A percentile compares a stretch with the other conserved stretches of the same genome.
Evolutionary conservation across 2,329 filamentous ascomycete species (phyloP).

Genomic region (Coniochaeta ligniaria): DNA sequence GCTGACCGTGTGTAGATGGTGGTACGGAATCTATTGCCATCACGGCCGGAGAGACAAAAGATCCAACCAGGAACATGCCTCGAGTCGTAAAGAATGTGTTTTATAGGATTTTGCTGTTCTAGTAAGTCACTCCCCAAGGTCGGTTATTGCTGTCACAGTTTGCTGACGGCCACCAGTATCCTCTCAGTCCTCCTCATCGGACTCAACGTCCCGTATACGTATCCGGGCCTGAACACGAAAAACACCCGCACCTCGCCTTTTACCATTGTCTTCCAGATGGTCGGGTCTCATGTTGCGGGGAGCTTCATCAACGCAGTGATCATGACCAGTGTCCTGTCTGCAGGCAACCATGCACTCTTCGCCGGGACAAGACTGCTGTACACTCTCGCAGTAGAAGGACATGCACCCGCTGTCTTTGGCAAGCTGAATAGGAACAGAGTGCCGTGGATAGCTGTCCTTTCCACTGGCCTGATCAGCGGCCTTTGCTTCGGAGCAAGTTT

Average conservation of each 20-base stretch:
- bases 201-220: slow-evolving; percentile 52
- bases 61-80: slow-evolving; percentile 53
- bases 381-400: slow-evolving; percentile 42
- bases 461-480: slow-evolving; percentile 44
- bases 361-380: slow-evolving; percentile 51
- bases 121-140: slow-evolving; percentile 11
- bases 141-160: neutral
- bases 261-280: slow-evolving; percentile 54
- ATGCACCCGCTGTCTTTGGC: slow-evolving; percentile 50
- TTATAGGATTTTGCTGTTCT: slow-evolving; percentile 53
- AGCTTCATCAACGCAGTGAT: slow-evolving; percentile 56
- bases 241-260: slow-evolving; percentile 47
- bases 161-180: slow-evolving; percentile 16
- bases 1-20: slow-evolving; percentile 23
- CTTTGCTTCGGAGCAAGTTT: slow-evolving; percentile 60
- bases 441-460: slow-evolving; percentile 46
- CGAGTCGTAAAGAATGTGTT: slow-evolving; percentile 59
- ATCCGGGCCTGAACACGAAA: slow-evolving; percentile 33
- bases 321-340: slow-evolving; percentile 50
- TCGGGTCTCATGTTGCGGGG: slow-evolving; percentile 45
- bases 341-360: slow-evolving; percentile 53
- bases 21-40: slow-evolving; percentile 60
- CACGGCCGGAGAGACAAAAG: slow-evolving; percentile 58
- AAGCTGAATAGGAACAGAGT: slow-evolving; percentile 40
- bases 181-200: slow-evolving; percentile 46